Evolutionary conservation across 2,329 filamentous ascomycete genomes (phyloP), one percentile per base, ranked within the genome.

Genomic region (Botrytis fabae): DNA sequence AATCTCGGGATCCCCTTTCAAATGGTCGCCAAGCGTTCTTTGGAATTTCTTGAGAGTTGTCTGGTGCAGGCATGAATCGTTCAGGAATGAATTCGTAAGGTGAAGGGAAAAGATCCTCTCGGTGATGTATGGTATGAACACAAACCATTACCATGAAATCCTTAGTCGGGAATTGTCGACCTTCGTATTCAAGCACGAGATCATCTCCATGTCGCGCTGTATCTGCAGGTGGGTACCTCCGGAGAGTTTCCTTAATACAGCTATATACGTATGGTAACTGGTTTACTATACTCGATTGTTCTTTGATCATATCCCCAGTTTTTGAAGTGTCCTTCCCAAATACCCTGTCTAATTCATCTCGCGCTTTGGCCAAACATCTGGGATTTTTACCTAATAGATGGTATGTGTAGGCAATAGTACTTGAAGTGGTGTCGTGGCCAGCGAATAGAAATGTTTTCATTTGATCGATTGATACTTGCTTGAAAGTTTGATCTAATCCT

Each of bases 1-100:
- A 91, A 70, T 85, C 86, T 42, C 88, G 80, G 4, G 84, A 82
- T 0, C 88, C 88, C 73, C 85, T 83, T 75, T 87, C 86, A 78
- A 90, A 90, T 0, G 85, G 83, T 32, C 87, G 83, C 83, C 84
- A 90, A 4, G 87, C 87, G 62, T 84, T 83, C 68, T 75, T 75
- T 7, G 75, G 51, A 5, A 76, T 69, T 16, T 74, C 66, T 61
- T 77, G 70, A 32, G 79, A 78, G 76, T 81, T 77, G 40, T 77
- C 76, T 7, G 79, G 71, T 8, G 77, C 78, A 32, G 79, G 77
- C 66, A 85, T 78, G 76, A 82, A 88, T 7, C 86, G 83, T 63
- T 86, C 85, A 0, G 83, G 86, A n/a, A 86, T 75, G 77, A 86
- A 88, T 32, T 81, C 80, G 35, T 81, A 78, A 0, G 85, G 82